A percentile compares a stretch with the other conserved stretches of the same genome.
phyloP scores from a whole-genome alignment of 208 protist species.

The Trypanosoma avium region DNA sequence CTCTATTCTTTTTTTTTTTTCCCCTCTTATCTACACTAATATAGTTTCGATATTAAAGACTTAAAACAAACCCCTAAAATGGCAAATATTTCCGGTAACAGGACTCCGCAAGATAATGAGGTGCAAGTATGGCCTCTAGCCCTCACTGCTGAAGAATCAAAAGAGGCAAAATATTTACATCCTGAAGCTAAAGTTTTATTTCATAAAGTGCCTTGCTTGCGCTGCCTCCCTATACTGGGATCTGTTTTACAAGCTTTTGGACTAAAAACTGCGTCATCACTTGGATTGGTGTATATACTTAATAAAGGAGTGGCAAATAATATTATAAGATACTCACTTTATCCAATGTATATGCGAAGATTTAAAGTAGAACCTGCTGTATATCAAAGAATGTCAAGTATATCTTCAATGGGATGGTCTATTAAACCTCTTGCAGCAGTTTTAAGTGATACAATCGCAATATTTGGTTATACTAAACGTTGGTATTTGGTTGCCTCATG shows the following conservation, averaged over 20 bases:
- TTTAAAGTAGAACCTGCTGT: constrained; percentile 15
- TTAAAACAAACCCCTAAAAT: neutral
- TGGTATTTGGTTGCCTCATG: constrained; percentile 42
- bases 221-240: constrained; percentile 27
- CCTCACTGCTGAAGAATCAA: constrained; percentile 12
- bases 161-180: constrained; percentile 26
- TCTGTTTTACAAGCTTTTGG: constrained; percentile 32
- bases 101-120: neutral
- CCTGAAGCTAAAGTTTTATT: constrained; percentile 30
- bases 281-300: constrained; percentile 38
- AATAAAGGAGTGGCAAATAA: constrained; percentile 33
- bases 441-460: constrained; percentile 35
- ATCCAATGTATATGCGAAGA: constrained; percentile 41
- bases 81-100: neutral
- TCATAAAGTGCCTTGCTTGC: constrained; percentile 5
- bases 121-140: neutral
- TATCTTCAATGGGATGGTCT: constrained; percentile 43
- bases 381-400: constrained; percentile 36
- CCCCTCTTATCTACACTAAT: neutral
- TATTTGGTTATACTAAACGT: constrained; percentile 50
- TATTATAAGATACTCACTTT: constrained; percentile 26
- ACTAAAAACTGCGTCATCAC: constrained; percentile 23
- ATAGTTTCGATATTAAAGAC: neutral
- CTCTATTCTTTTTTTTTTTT: neutral
- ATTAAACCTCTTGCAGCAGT: constrained; percentile 44